Evolutionary conservation across 495 filamentous ascomycete genomes (phyloP).

Genomic region (Trichoderma reesei): DNA sequence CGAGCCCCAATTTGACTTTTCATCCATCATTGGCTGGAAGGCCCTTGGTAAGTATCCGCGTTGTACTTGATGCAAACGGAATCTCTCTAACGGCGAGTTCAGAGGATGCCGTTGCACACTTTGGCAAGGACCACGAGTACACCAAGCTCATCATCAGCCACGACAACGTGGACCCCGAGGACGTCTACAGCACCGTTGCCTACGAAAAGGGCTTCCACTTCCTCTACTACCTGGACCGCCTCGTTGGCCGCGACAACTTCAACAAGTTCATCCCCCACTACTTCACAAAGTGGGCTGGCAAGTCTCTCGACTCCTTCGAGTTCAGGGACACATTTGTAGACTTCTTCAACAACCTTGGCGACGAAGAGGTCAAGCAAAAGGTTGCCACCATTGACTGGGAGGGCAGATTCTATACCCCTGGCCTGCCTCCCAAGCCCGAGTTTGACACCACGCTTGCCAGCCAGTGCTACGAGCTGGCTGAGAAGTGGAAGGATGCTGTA

Average conservation of each 20-base stretch:
- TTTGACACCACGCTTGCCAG: slow-evolving; percentile 86
- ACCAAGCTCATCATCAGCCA: slow-evolving; percentile 82
- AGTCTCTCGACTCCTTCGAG: slow-evolving; percentile 82
- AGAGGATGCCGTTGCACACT: slow-evolving; percentile 66
- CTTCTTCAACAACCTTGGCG: slow-evolving; percentile 65
- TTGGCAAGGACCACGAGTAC: slow-evolving; percentile 76
- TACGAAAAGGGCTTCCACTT: slow-evolving; percentile 56
- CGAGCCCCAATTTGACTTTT: slow-evolving; percentile 80
- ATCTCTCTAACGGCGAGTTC: slow-evolving; percentile 20
- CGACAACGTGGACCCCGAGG: slow-evolving; percentile 86
- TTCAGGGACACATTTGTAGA: slow-evolving; percentile 79
- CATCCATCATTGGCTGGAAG: slow-evolving; percentile 78
- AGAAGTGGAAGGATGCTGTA: slow-evolving; percentile 57
- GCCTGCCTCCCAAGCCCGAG: slow-evolving; percentile 77
- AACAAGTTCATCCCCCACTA: slow-evolving; percentile 93
- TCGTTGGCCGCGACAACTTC: slow-evolving; percentile 78
- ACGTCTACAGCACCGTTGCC: slow-evolving; percentile 83
- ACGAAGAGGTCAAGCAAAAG: slow-evolving; percentile 50
- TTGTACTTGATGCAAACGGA: slow-evolving; percentile 21
- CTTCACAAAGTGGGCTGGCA: slow-evolving; percentile 68
- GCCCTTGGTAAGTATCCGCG: slow-evolving; percentile 34
- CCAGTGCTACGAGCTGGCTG: slow-evolving; percentile 68
- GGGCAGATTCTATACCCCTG: slow-evolving; percentile 71
- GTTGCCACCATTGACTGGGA: slow-evolving; percentile 77
- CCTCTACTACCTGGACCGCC: slow-evolving; percentile 72